Evolutionary conservation across 768 basidiomycete species (phyloP).

Genomic region (Dentipellis fragilis): DNA sequence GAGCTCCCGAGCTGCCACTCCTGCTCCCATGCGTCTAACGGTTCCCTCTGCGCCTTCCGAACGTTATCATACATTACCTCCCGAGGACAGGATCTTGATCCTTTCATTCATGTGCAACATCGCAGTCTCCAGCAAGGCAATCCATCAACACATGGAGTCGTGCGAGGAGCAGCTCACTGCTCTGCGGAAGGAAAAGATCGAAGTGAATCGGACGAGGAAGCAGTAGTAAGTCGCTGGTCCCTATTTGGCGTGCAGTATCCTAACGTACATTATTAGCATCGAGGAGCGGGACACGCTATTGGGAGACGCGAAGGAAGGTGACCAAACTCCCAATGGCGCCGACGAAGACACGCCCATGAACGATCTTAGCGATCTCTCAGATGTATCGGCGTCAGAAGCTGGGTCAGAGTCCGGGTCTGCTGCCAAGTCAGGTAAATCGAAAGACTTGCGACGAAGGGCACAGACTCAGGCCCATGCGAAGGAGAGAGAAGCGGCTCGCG

Average conservation of each 20-base stretch:
- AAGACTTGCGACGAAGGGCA: constrained; percentile 35
- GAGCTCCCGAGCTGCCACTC: constrained; percentile 35
- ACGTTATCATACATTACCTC: constrained; percentile 63
- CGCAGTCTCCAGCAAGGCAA: constrained; percentile 81
- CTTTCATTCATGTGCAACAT: constrained; percentile 84
- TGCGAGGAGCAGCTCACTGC: constrained; percentile 88
- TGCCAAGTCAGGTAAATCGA: constrained; percentile 17
- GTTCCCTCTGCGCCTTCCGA: constrained; percentile 45
- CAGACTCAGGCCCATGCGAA: constrained; percentile 59
- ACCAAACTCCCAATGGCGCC: constrained; percentile 18
- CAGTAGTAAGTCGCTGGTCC: constrained; percentile 53
- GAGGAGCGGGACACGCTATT: constrained; percentile 66
- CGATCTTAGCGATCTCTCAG: constrained; percentile 67
- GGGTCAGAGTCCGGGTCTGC: constrained; percentile 42
- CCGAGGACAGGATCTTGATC: constrained; percentile 76
- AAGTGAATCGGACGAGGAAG: constrained; percentile 85
- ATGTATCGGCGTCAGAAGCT: constrained; percentile 51
- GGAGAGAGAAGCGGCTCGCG: constrained; percentile 70
- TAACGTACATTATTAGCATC: constrained; percentile 29
- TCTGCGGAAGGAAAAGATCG: constrained; percentile 89
- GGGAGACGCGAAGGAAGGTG: constrained; percentile 40
- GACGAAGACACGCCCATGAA: constrained; percentile 53
- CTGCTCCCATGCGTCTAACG: constrained; percentile 28
- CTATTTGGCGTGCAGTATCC: neutral
- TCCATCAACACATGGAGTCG: constrained; percentile 83